Conservation (phyloP, 2,329 filamentous ascomycete species). For the Exophiala sideris region DNA sequence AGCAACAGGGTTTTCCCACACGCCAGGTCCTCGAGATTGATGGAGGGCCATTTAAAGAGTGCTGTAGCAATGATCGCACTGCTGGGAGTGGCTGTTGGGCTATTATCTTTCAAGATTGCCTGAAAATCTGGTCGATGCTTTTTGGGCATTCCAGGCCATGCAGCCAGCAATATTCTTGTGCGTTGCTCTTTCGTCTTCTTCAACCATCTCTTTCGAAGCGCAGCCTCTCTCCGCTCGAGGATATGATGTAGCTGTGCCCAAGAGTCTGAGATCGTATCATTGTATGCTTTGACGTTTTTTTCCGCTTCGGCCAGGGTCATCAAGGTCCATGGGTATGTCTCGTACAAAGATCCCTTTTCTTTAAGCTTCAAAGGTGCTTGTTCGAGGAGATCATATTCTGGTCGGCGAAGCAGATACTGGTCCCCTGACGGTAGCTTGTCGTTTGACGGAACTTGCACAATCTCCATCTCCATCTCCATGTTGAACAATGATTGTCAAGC, state of each 20-base stretch:
- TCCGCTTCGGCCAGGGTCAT: too few species aligned
- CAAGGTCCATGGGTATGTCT: too few species aligned
- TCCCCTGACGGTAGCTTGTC: too few species aligned
- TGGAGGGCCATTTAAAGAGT: conserved; percentile 50
- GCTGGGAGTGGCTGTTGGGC: not conserved
- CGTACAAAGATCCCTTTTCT: too few species aligned
- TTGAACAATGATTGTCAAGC: too few species aligned
- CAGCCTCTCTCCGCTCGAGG: conserved; percentile 50
- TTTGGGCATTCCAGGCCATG: conserved; percentile 51
- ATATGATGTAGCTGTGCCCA: conserved; percentile 30
- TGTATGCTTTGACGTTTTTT: too few species aligned
- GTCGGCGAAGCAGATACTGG: too few species aligned
- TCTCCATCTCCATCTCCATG: too few species aligned
- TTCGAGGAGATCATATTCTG: too few species aligned
- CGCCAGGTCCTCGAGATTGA: conserved; percentile 57
- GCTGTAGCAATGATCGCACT: not conserved
- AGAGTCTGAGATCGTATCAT: too few species aligned
- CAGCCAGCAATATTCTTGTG: conserved; percentile 44
- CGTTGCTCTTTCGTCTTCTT: conserved; percentile 52
- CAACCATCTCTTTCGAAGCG: conserved; percentile 53
- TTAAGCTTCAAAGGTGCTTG: too few species aligned
- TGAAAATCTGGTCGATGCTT: conserved; percentile 53
- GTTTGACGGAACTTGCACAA: too few species aligned
- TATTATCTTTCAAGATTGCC: conserved; percentile 28
- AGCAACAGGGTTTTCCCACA: conserved; percentile 46